Conservation (phyloP, 495 filamentous ascomycete species). For the Gamarada debralockiae region DNA sequence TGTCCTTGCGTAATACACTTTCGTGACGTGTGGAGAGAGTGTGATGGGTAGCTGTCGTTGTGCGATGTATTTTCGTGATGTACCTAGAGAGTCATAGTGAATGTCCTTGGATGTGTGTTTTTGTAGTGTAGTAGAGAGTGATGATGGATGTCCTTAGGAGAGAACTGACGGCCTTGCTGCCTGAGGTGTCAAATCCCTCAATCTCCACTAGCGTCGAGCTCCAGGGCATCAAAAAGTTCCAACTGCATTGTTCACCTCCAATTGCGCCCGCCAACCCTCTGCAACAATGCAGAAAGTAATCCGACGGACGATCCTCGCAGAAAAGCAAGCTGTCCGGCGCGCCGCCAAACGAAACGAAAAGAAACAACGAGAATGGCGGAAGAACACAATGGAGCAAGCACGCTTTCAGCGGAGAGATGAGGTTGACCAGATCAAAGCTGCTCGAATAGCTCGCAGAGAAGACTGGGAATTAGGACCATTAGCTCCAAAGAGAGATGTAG, state of each 20-base stretch:
- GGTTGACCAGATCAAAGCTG: slow-evolving; percentile 19
- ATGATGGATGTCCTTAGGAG: too few relatives aligned
- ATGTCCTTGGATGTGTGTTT: too few relatives aligned
- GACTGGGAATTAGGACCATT: slow-evolving; percentile 75
- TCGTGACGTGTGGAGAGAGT: too few relatives aligned
- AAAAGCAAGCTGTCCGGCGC: slow-evolving; percentile 55
- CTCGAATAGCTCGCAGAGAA: slow-evolving; percentile 44
- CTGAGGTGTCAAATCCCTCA: too few relatives aligned
- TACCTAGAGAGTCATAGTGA: too few relatives aligned
- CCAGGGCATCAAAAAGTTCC: slow-evolving; percentile 19
- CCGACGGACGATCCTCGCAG: slow-evolving; percentile 60
- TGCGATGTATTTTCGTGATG: too few relatives aligned
- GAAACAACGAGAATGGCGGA: slow-evolving; percentile 25
- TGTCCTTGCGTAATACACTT: too few relatives aligned
- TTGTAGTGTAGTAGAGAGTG: too few relatives aligned
- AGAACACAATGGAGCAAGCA: slow-evolving; percentile 30
- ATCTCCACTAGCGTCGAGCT: too few relatives aligned
- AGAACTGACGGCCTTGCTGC: too few relatives aligned
- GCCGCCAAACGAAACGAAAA: slow-evolving; percentile 31
- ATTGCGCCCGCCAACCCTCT: slow-evolving; percentile 17
- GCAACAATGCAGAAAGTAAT: slow-evolving; percentile 71
- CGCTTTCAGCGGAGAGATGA: slow-evolving; percentile 33
- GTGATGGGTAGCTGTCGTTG: too few relatives aligned
- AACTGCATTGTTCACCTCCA: not conserved
- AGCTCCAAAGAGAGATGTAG: slow-evolving; percentile 67